Evolutionary conservation across 2,329 filamentous ascomycete genomes (phyloP).

Genomic region (Sarocladium oryzae): DNA sequence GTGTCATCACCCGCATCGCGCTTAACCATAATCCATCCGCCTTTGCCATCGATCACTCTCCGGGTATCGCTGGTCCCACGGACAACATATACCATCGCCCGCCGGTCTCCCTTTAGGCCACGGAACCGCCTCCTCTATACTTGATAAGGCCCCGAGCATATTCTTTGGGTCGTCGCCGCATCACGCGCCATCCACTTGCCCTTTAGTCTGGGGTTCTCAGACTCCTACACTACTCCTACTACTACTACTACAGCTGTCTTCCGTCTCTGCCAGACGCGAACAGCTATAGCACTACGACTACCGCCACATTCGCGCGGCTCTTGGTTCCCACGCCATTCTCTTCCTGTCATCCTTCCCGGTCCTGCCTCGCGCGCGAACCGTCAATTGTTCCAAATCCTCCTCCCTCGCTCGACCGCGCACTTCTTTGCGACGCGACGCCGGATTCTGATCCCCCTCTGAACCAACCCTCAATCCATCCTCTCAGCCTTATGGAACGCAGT

Average conservation of each 20-base stretch:
- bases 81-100: conserved; percentile 6
- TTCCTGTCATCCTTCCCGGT: neutral
- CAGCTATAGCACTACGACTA: neutral
- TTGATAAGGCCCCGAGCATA: neutral
- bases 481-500: conserved; percentile 49
- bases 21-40: conserved; percentile 14
- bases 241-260: conserved; percentile 8
- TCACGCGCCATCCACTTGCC: neutral
- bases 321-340: neutral
- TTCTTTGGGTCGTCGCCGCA: neutral
- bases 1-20: conserved; percentile 25
- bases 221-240: no score
- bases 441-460: conserved; percentile 16
- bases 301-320: neutral
- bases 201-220: neutral
- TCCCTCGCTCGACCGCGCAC: neutral
- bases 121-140: neutral
- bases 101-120: neutral
- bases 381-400: conserved; percentile 6
- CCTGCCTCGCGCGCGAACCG: neutral
- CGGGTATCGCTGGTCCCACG: neutral
- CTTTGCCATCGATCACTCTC: conserved; percentile 7
- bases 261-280: neutral
- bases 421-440: conserved; percentile 18
- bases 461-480: neutral